phyloP scores from a whole-genome alignment of 2,329 filamentous ascomycete genomes.

The Fusarium lyarnte region DNA sequence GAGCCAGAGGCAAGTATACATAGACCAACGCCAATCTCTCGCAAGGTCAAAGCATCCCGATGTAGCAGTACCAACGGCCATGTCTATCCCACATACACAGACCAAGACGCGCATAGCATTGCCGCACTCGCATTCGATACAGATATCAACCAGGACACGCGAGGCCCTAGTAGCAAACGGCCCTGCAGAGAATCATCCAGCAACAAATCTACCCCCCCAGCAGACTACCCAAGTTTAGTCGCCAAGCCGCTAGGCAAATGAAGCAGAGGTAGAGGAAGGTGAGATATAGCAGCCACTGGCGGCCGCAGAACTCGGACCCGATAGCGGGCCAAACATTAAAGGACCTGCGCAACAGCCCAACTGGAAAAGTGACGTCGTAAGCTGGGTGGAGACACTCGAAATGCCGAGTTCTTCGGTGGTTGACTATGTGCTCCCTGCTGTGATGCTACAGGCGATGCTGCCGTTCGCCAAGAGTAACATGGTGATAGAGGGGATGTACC shows the following conservation, averaged over 20 bases:
- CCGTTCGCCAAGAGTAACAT: background rate
- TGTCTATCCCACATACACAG: background rate
- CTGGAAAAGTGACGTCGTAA: background rate
- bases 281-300: background rate
- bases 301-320: background rate
- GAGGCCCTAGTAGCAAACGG: fast-evolving
- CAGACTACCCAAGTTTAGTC: background rate
- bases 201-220: background rate
- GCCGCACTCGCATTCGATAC: background rate
- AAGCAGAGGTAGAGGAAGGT: background rate
- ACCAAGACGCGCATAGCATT: background rate
- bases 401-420: background rate
- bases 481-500: background rate
- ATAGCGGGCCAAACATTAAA: background rate
- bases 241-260: background rate
- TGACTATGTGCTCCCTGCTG: background rate
- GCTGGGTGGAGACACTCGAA: background rate
- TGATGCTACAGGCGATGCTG: background rate
- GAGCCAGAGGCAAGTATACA: background rate
- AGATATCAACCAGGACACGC: background rate
- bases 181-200: background rate
- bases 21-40: background rate
- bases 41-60: background rate
- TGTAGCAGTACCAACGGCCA: background rate
- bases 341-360: background rate